Conservation (phyloP, 2,329 filamentous ascomycete species). For the Hortaea sp. region DNA sequence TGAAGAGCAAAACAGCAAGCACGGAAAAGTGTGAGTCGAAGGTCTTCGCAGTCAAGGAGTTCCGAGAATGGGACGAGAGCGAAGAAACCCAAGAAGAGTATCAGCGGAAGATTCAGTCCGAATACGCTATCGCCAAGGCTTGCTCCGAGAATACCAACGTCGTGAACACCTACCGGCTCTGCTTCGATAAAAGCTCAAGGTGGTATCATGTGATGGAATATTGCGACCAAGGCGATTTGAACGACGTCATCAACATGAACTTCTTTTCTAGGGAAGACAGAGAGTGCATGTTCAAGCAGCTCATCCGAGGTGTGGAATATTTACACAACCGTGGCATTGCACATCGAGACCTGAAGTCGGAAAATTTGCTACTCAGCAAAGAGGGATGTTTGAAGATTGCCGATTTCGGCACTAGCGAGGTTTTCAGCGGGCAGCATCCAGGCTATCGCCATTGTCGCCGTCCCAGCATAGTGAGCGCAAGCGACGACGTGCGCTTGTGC, state of each 20-base stretch:
- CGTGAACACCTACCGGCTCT: constrained; percentile 68
- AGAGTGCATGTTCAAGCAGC: constrained; percentile 80
- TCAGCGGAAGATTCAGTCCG: constrained; percentile 80
- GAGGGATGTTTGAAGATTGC: constrained; percentile 82
- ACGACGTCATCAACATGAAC: constrained; percentile 57
- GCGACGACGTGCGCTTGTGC: constrained; percentile 62
- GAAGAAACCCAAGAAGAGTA: constrained; percentile 63
- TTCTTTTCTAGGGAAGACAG: constrained; percentile 61
- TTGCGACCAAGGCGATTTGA: constrained; percentile 73
- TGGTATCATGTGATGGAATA: constrained; percentile 96
- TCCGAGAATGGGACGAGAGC: constrained; percentile 58
- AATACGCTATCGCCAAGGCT: constrained; percentile 79
- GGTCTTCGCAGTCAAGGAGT: constrained; percentile 79
- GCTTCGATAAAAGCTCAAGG: constrained; percentile 50
- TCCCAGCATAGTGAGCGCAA: constrained; percentile 60
- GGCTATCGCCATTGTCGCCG: constrained; percentile 46
- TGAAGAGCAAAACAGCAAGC: constrained; percentile 58
- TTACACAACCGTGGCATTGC: constrained; percentile 77
- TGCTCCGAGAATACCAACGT: constrained; percentile 72
- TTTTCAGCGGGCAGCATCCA: constrained; percentile 73
- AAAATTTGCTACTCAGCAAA: constrained; percentile 70
- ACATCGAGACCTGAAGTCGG: constrained; percentile 82
- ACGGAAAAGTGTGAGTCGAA: constrained; percentile 35
- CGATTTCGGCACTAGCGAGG: constrained; percentile 82
- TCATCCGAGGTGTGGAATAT: constrained; percentile 72